A percentile compares a stretch with the other conserved stretches of the same genome.
Conservation (phyloP, 129 eudicot species). For the Artemisia argyi region DNA sequence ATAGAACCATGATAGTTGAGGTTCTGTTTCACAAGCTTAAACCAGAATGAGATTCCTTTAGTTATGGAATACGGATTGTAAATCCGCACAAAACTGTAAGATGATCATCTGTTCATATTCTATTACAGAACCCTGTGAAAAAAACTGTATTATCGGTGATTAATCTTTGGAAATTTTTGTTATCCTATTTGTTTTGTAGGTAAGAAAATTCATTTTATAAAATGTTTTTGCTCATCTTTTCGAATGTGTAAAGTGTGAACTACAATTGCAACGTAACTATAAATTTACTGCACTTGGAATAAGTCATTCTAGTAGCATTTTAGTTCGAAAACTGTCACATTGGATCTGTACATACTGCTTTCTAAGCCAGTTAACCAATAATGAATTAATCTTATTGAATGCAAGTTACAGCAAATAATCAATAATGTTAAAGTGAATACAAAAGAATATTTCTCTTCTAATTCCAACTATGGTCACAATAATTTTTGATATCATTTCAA, state of each 20-base stretch:
- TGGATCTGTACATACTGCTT: too few species aligned
- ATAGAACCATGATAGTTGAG: conserved; percentile 95
- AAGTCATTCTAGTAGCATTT: neutral
- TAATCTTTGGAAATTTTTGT: conserved; percentile 5
- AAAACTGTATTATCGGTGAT: conserved; percentile 26
- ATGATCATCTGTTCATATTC: conserved; percentile 1
- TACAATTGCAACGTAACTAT: neutral
- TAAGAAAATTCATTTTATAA: conserved; percentile 25
- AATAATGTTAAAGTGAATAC: conserved; percentile 41
- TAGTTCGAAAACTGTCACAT: neutral
- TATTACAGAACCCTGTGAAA: conserved; percentile 8
- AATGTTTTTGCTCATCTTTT: conserved; percentile 16
- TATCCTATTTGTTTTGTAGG: conserved; percentile 12
- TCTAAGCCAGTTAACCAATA: too few species aligned
- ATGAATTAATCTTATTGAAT: conserved; percentile 41
- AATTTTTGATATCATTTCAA: neutral
- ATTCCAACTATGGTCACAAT: conserved; percentile 4
- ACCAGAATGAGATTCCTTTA: conserved; percentile 55
- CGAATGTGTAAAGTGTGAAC: conserved; percentile 28
- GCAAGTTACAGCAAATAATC: conserved; percentile 38
- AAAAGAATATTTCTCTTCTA: conserved; percentile 44
- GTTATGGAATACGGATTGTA: conserved; percentile 58
- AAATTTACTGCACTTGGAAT: neutral
- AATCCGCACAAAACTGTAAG: conserved; percentile 1
- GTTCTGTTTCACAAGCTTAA: conserved; percentile 59